A percentile compares a stretch with the other conserved stretches of the same genome.
Evolutionary conservation across 495 filamentous ascomycete species (phyloP).

Genomic region (Opeltia flavorubescens): DNA sequence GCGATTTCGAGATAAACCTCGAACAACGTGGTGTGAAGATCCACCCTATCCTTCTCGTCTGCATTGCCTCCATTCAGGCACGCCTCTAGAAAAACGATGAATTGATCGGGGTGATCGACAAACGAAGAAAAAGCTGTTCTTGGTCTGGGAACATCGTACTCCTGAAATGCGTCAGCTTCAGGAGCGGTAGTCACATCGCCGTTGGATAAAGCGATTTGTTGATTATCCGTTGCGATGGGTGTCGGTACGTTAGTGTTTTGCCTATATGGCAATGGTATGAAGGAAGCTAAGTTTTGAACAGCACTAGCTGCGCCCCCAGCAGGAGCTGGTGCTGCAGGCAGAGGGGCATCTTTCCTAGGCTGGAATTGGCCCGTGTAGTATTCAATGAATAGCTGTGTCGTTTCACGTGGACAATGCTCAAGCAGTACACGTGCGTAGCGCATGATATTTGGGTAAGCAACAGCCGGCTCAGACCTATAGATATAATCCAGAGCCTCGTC

Average conservation of each 20-base stretch:
- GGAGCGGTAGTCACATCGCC: constrained; percentile 21
- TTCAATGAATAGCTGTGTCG: constrained; percentile 75
- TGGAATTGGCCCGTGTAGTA: constrained; percentile 82
- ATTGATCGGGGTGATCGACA: constrained; percentile 82
- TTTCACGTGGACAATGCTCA: constrained; percentile 62
- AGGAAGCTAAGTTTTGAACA: constrained; percentile 65
- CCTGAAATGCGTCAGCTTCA: constrained; percentile 13
- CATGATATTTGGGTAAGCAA: constrained; percentile 78
- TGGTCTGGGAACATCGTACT: constrained; percentile 52
- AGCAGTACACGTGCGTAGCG: constrained; percentile 86
- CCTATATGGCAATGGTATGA: constrained; percentile 82
- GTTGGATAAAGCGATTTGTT: constrained; percentile 10
- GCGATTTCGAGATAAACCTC: constrained; percentile 94
- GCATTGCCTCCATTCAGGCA: constrained; percentile 54
- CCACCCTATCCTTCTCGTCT: constrained; percentile 56
- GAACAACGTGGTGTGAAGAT: constrained; percentile 90
- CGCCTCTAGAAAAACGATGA: constrained; percentile 81
- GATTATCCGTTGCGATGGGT: constrained; percentile 23
- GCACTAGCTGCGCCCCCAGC: constrained; percentile 51
- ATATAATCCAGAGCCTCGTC: constrained; percentile 82
- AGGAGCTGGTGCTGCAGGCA: constrained; percentile 29
- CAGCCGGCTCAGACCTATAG: constrained; percentile 70
- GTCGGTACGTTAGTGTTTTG: constrained; percentile 37
- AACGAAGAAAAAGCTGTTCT: constrained; percentile 92
- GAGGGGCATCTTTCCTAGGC: constrained; percentile 52